phyloP scores from a whole-genome alignment of 2,329 filamentous ascomycete species.

The Phyllosticta citriasiana region DNA sequence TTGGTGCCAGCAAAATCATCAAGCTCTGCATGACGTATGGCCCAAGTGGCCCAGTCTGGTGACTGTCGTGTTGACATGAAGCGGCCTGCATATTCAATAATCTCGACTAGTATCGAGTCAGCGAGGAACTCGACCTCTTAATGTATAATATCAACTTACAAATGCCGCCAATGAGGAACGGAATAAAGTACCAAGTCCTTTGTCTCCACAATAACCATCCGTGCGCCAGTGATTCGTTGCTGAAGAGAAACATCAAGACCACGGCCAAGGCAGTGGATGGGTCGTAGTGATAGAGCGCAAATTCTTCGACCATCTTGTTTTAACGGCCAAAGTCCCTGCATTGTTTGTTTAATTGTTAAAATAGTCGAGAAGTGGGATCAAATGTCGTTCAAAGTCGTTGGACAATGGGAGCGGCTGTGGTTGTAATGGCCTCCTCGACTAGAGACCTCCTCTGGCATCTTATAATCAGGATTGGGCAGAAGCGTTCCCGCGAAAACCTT shows the following conservation, averaged over 20 bases:
- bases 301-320: not conserved
- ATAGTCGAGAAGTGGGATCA: not conserved
- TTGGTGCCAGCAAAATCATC: constrained; percentile 36
- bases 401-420: not conserved
- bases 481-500: not conserved
- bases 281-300: constrained; percentile 22
- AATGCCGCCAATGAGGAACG: constrained; percentile 41
- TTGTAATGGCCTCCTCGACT: not conserved
- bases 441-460: not conserved
- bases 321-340: not conserved
- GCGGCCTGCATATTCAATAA: constrained; percentile 42
- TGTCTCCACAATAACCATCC: constrained; percentile 27
- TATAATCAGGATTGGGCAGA: not conserved
- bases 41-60: constrained; percentile 18
- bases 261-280: constrained; percentile 20
- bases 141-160: constrained; percentile 25
- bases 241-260: constrained; percentile 22
- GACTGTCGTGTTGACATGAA: constrained; percentile 20
- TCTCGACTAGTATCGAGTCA: constrained; percentile 33
- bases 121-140: not conserved
- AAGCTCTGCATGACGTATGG: constrained; percentile 36
- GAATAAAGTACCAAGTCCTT: constrained; percentile 42
- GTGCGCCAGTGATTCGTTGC: constrained; percentile 25
- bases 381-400: not conserved
- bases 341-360: not conserved